Evolutionary conservation across 176 grass and related monocot genomes (phyloP), one percentile per base, ranked within the genome.

Genomic region (Bothriochloa decipiens): DNA sequence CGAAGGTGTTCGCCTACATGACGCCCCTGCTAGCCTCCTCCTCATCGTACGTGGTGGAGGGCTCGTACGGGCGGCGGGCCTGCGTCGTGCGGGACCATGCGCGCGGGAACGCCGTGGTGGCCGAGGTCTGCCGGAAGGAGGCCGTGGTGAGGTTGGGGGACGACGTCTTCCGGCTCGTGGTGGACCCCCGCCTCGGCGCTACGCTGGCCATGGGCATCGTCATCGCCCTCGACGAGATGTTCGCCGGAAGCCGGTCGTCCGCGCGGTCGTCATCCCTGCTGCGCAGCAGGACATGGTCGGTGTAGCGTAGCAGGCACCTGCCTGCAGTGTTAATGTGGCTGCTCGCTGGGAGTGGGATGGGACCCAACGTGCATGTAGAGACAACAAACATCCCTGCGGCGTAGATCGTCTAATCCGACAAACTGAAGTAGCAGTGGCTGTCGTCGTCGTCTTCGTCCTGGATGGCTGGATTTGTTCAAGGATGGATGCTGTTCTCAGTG

Each of bases 201-300:
- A 13, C 89, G 58, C 76, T 98, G 0, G 88, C 87, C 58, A 95
- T 98, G 96, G 93, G 79, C 11, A 68, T 98, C 22, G 81, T 98
- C 64, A 86, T 95, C 65, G 85, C 83, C 9, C 87, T 98, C 1
- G 96, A 98, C 80, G 85, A 93, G 73, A 95, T 98, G 96, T 89
- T 86, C 79, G 50, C 52, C 1, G 74, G 68, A 20, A 37, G 57
- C 71, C 18, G 55, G 62, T 33, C 87, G 62, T 33, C 87, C 14
- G 4, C 15, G 33, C 36, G 82, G 25, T 18, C 64, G 83, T 4
- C 8, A 22, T n/a, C 55, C 20, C 22, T 23, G 60, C 61, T 81
- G 27, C 83, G 89, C 8, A 63, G 79, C 6, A 67, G 88, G 72
- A 85, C 77, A 37, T 92, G 90, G 85, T 90, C 90, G 3, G 71